These are phyloP conservation scores for Firmiana major DNA, from an alignment of 345 rosid genomes.

Conservation along the genomic window DNA sequence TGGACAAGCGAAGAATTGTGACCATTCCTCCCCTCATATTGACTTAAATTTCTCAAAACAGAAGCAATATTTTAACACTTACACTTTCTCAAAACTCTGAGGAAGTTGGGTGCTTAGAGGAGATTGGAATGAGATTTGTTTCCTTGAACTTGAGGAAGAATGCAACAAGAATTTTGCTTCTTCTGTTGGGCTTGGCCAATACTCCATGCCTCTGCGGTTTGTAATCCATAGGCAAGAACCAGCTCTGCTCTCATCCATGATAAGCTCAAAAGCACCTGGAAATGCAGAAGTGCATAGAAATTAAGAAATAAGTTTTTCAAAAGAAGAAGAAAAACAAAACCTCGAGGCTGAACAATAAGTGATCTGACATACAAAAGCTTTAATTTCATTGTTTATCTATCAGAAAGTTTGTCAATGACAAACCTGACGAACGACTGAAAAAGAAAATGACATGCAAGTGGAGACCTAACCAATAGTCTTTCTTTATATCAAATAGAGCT, in stretches of 20 bases:
- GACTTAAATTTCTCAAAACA: background rate
- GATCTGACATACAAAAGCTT: background rate
- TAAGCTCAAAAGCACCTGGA: constrained; percentile 87
- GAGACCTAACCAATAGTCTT: background rate
- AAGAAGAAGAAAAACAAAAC: background rate
- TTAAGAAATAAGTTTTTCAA: background rate
- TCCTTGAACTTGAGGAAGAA: constrained; percentile 38
- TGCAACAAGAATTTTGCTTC: constrained; percentile 56
- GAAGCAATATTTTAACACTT: constrained; percentile 29
- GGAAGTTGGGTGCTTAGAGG: constrained; percentile 57
- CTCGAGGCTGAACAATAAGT: background rate
- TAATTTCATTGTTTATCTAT: background rate
- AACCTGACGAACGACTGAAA: background rate
- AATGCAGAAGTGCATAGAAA: constrained; percentile 1
- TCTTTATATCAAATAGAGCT: background rate
- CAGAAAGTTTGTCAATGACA: background rate
- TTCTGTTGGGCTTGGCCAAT: constrained; percentile 81
- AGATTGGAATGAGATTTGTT: constrained; percentile 30
- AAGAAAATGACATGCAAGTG: background rate
- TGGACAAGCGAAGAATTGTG: background rate
- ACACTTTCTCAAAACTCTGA: constrained; percentile 75
- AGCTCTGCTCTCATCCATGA: constrained; percentile 68
- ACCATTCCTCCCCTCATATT: background rate
- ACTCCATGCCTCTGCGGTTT: constrained; percentile 80
- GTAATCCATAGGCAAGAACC: constrained; percentile 93